A percentile compares a stretch with the other conserved stretches of the same genome.
Conservation (phyloP, 257 asterid genomes). For the Solanum habrochaites region DNA sequence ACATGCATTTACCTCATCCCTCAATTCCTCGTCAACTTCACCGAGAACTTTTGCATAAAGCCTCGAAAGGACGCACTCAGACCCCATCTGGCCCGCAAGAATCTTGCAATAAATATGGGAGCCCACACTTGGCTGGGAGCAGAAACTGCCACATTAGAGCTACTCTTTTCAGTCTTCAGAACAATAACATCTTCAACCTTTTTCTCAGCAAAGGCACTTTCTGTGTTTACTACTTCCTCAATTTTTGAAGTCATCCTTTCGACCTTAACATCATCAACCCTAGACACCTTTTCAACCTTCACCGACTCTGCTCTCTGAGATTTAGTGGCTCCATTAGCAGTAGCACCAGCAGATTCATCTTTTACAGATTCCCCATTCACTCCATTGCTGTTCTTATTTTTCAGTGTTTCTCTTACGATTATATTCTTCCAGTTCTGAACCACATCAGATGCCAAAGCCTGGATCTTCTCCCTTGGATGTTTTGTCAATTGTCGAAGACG, state of each 20-base stretch:
- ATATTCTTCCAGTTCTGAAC: conserved; percentile 77
- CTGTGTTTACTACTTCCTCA: conserved; percentile 14
- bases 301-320: conserved; percentile 29
- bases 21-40: conserved; percentile 29
- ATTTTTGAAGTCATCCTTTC: conserved; percentile 23
- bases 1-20: conserved; percentile 26
- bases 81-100: no score
- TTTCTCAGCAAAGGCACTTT: conserved; percentile 20
- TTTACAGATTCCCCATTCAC: conserved; percentile 27
- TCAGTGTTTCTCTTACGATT: conserved; percentile 55
- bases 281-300: conserved; percentile 5
- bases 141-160: conserved; percentile 8
- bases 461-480: conserved; percentile 67
- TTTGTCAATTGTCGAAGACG: conserved; percentile 77
- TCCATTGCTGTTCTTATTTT: conserved; percentile 24
- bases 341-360: conserved; percentile 16
- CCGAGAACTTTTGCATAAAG: conserved; percentile 26
- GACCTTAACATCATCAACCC: conserved; percentile 9
- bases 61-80: conserved; percentile 32
- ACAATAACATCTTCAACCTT: neutral
- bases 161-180: neutral
- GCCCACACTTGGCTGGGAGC: conserved; percentile 19
- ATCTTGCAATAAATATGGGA: conserved; percentile 28
- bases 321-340: conserved; percentile 16
- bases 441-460: conserved; percentile 68